Base-by-base conservation (phyloP, 2,329 filamentous ascomycete species). In the Tolypocladium tropicale region DNA sequence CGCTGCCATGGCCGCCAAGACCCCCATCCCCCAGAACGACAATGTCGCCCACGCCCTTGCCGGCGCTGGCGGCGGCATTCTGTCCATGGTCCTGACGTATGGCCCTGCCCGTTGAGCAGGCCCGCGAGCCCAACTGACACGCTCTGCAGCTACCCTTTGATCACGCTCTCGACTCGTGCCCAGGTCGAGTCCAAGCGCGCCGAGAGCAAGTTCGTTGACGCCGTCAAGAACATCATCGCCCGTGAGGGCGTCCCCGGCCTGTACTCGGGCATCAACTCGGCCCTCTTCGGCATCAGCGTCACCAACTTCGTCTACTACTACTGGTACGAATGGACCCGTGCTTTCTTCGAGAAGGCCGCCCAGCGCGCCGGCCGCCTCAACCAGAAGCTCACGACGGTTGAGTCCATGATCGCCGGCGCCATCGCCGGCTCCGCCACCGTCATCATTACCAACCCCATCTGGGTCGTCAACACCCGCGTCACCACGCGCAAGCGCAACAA, bases 301-400 rank as follows among this genome's bases (percentile, higher is more conserved):
- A 99, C 94, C 65, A 99, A 99, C 78, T 99, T 99, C 70, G 93
- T 99, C 52, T 99, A 99, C 80, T 99, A 99, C 77, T 99, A 97
- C 80, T 99, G 90, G 93, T 99, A 97, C 74, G 94, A 99, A 77
- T 99, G 90, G 89, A 94, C 91, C 60, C 86, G 92, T 57, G 81
- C 87, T 53, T 88, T 88, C 69, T 96, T 97, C 76, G 90, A 90
- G 70, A 79, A 80, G 61, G 89, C 90, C 11, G 90, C 91, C 50
- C 71, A 80, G 57, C 85, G 83, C 65, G 78, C 88, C 55, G 89
- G 88, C 36, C 85, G 90, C 61, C 81, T 85, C 56, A 85, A 82
- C 59, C 87, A 84, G 74, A 92, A 91, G 70, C 86, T 99, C 70
- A 94, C 90, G 21, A 95, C 94, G 0, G 72, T 93, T 63, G 93